These are phyloP conservation scores for Nakaseomyces nivariensis DNA, from an alignment of 1,139 yeast genomes.

Conservation along the genomic window DNA sequence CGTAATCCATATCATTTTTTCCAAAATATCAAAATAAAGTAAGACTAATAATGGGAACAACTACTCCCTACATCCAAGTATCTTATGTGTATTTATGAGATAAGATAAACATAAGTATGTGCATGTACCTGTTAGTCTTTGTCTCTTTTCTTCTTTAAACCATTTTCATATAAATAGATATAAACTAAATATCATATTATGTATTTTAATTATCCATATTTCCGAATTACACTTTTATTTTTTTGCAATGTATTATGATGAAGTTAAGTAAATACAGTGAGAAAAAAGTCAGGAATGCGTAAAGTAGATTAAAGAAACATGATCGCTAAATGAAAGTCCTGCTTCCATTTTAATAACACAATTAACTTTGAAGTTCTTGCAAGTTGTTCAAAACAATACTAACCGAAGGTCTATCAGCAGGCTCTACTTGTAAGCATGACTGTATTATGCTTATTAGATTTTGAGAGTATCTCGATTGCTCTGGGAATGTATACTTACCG, in stretches of 20 bases:
- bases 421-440: slow-evolving; percentile 52
- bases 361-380: slow-evolving; percentile 7
- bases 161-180: background rate
- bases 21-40: background rate
- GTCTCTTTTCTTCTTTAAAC: background rate
- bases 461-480: slow-evolving; percentile 42
- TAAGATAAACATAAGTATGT: background rate
- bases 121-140: background rate
- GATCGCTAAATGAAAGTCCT: background rate
- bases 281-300: background rate
- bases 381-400: slow-evolving; percentile 33
- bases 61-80: too few species aligned
- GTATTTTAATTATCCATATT: slow-evolving; percentile 1
- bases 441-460: slow-evolving; percentile 46
- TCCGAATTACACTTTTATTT: background rate
- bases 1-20: background rate
- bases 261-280: background rate
- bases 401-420: slow-evolving; percentile 50
- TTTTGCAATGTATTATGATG: background rate
- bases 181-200: slow-evolving; percentile 1
- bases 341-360: background rate
- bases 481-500: slow-evolving; percentile 61
- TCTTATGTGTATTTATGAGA: too few species aligned
- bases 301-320: too few species aligned
- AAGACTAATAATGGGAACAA: too few species aligned